Conservation (phyloP, 192 early-diverging fungal species). For the Coemansia sp. region DNA sequence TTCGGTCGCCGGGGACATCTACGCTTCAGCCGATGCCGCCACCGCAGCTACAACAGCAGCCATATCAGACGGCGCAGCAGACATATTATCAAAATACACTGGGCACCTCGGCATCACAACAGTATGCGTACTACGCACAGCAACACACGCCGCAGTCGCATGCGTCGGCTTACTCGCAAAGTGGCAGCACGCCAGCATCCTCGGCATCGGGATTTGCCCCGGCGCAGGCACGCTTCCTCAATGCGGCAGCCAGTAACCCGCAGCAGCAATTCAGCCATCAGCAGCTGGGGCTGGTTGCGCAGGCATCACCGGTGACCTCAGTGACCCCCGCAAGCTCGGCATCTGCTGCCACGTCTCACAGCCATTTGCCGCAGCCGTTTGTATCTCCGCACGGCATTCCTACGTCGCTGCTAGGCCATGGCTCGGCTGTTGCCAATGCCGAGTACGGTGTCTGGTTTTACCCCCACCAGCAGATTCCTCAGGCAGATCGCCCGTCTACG, state of each 20-base stretch:
- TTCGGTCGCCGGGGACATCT: conserved; percentile 33
- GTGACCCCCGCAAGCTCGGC: background rate
- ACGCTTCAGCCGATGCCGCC: conserved; percentile 12
- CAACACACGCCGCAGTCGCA: conserved; percentile 16
- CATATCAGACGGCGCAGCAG: conserved; percentile 12
- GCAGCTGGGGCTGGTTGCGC: conserved; percentile 21
- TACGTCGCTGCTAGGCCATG: conserved; percentile 43
- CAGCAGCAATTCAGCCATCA: conserved; percentile 21
- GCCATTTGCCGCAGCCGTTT: conserved; percentile 34
- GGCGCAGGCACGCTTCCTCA: conserved; percentile 1
- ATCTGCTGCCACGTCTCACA: conserved; percentile 12
- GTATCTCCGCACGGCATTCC: conserved; percentile 41
- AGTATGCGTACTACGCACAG: conserved; percentile 16
- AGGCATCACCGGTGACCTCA: conserved; percentile 16
- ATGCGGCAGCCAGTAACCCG: conserved; percentile 2
- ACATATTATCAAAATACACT: conserved; percentile 11
- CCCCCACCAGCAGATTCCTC: conserved; percentile 39
- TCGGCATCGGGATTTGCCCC: conserved; percentile 13
- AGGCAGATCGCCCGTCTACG: conserved; percentile 21
- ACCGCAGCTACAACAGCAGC: conserved; percentile 8
- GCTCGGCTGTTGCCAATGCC: conserved; percentile 24
- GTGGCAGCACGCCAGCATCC: conserved; percentile 8
- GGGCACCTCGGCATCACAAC: conserved; percentile 2
- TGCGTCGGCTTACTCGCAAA: conserved; percentile 17
- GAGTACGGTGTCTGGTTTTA: conserved; percentile 52